phyloP scores from a whole-genome alignment of 371 early-diverging fungal species.

The Nematocida homosporus region DNA sequence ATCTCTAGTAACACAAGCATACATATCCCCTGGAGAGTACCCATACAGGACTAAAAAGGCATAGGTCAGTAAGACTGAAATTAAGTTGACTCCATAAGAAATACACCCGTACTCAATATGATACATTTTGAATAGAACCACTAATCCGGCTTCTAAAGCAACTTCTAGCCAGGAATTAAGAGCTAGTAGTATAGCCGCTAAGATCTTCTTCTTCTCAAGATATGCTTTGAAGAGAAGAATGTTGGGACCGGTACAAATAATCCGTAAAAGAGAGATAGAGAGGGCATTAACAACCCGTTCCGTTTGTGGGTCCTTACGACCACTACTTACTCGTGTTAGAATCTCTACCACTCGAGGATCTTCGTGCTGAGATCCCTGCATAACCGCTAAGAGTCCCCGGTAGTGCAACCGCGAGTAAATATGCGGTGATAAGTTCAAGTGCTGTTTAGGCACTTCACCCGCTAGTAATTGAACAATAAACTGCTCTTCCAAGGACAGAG shows the following conservation, averaged over 20 bases:
- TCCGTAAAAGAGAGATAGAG: slow-evolving; percentile 1
- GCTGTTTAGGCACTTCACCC: not conserved
- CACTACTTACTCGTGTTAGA: not conserved
- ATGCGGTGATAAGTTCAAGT: not conserved
- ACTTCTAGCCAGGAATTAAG: slow-evolving; percentile 38
- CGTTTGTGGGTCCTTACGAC: not conserved
- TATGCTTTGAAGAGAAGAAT: slow-evolving; percentile 19
- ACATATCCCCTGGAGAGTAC: not conserved
- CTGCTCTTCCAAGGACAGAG: too few relatives aligned
- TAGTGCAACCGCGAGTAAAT: slow-evolving; percentile 10
- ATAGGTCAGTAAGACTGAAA: not conserved
- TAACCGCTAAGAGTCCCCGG: not conserved
- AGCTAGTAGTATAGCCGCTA: slow-evolving; percentile 13
- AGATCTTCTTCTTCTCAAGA: slow-evolving; percentile 30
- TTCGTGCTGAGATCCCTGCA: not conserved
- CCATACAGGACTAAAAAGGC: not conserved
- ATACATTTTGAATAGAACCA: slow-evolving; percentile 17
- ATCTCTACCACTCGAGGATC: not conserved
- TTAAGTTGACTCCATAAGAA: not conserved
- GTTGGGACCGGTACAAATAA: slow-evolving; percentile 24
- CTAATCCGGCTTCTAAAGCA: slow-evolving; percentile 10
- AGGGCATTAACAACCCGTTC: not conserved
- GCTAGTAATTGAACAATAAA: slow-evolving; percentile 3
- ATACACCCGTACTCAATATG: slow-evolving; percentile 15
- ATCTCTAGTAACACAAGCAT: slow-evolving; percentile 5